Conservation (phyloP, 768 basidiomycete species). For the Kwoniella bestiolae region DNA sequence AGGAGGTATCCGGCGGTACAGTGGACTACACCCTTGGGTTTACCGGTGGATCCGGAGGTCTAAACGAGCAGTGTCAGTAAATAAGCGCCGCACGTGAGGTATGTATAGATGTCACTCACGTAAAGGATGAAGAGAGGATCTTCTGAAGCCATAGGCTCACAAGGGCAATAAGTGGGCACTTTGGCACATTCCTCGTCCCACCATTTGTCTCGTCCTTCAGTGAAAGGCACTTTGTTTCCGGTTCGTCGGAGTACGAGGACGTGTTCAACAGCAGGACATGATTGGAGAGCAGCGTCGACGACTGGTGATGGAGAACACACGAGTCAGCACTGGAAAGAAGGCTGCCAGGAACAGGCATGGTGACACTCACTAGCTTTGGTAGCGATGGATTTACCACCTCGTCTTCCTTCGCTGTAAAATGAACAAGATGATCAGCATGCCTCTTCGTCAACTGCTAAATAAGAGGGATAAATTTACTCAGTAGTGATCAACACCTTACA, state of each 20-base stretch:
- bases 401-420: constrained; percentile 69
- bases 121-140: constrained; percentile 99
- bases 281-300: constrained; percentile 85
- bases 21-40: constrained; percentile 93
- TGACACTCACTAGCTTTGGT: constrained; percentile 55
- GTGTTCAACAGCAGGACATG: constrained; percentile 82
- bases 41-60: constrained; percentile 93
- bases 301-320: constrained; percentile 60
- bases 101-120: constrained; percentile 63
- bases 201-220: constrained; percentile 85
- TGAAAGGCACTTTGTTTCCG: constrained; percentile 79
- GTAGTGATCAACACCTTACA: constrained; percentile 91
- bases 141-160: constrained; percentile 85
- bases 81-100: not conserved
- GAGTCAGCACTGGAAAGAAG: not conserved
- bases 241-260: constrained; percentile 88
- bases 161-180: constrained; percentile 85
- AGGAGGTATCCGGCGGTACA: constrained; percentile 73
- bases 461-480: constrained; percentile 60
- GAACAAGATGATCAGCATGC: not conserved
- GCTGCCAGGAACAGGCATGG: not conserved
- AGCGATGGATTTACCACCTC: constrained; percentile 93
- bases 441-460: not conserved
- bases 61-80: constrained; percentile 53
- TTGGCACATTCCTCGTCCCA: constrained; percentile 90